Conservation (phyloP, 768 basidiomycete genomes). For the Cantharellus anzutake region DNA sequence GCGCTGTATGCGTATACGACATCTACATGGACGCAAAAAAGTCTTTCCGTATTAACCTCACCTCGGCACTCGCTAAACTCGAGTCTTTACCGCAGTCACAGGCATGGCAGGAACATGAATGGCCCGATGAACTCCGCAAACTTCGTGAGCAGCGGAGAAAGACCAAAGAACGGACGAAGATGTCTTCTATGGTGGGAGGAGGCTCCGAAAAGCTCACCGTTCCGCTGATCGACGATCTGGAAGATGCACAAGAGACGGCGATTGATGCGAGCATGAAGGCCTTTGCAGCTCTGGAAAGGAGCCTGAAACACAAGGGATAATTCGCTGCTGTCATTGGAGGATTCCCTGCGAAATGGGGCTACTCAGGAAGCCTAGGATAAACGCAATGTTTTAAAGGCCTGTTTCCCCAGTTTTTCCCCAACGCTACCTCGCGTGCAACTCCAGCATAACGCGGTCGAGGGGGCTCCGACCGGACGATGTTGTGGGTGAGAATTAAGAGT, state of each 20-base stretch:
- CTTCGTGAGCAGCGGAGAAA: background rate
- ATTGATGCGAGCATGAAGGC: background rate
- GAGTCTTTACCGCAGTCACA: too few species aligned
- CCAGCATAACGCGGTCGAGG: too few species aligned
- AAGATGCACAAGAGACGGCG: background rate
- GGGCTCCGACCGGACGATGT: too few species aligned
- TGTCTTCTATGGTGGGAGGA: too few species aligned
- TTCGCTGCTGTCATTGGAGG: background rate
- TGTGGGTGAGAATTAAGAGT: too few species aligned
- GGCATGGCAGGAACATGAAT: background rate
- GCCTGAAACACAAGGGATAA: background rate
- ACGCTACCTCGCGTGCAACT: too few species aligned
- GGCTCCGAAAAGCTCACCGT: too few species aligned
- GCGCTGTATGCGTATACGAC: slow-evolving; percentile 2
- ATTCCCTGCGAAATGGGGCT: background rate
- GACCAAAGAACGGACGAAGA: too few species aligned
- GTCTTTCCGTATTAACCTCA: background rate
- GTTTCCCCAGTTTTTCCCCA: too few species aligned
- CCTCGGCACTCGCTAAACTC: background rate
- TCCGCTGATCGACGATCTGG: background rate
- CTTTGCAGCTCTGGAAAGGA: background rate
- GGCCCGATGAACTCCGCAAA: background rate
- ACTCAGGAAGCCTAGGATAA: too few species aligned
- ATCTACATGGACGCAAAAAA: background rate
- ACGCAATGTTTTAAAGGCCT: too few species aligned